phyloP scores from a whole-genome alignment of 1,284 basidiomycete species.

The Trichosporon faecale region DNA sequence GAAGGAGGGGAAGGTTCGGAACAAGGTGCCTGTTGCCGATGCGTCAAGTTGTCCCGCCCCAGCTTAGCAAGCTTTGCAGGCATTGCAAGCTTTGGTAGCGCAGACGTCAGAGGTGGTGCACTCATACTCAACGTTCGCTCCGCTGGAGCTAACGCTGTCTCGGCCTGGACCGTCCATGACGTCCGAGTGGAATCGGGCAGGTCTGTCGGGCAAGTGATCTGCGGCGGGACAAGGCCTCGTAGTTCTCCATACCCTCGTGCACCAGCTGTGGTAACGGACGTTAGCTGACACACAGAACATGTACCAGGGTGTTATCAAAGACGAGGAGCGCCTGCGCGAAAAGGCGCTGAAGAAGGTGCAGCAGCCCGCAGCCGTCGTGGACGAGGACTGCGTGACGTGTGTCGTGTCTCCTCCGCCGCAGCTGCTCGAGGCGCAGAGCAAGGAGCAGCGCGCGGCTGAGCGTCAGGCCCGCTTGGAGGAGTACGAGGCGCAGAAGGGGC shows the following conservation, averaged over 20 bases:
- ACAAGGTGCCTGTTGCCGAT: not conserved
- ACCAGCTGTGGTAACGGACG: not conserved
- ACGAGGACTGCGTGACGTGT: conserved; percentile 46
- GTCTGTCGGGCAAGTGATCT: not conserved
- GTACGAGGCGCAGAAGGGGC: conserved; percentile 41
- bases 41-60: not conserved
- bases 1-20: not conserved
- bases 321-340: conserved; percentile 65
- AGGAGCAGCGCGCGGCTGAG: conserved; percentile 35
- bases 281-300: conserved; percentile 63
- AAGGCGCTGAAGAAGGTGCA: conserved; percentile 28
- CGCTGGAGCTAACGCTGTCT: not conserved
- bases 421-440: conserved; percentile 38
- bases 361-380: conserved; percentile 40
- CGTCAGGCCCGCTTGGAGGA: conserved; percentile 34
- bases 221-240: too few species aligned
- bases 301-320: conserved; percentile 82
- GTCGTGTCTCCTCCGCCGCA: conserved; percentile 43
- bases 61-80: too few species aligned
- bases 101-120: not conserved
- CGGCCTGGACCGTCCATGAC: not conserved
- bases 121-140: not conserved
- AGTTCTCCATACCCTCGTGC: too few species aligned
- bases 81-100: not conserved
- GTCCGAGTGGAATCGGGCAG: not conserved